Percentiles rank a stretch among this genome's conserved stretches.
These are phyloP conservation scores for Suillus sp. DNA, from an alignment of 768 basidiomycete species.

Conservation along the genomic window DNA sequence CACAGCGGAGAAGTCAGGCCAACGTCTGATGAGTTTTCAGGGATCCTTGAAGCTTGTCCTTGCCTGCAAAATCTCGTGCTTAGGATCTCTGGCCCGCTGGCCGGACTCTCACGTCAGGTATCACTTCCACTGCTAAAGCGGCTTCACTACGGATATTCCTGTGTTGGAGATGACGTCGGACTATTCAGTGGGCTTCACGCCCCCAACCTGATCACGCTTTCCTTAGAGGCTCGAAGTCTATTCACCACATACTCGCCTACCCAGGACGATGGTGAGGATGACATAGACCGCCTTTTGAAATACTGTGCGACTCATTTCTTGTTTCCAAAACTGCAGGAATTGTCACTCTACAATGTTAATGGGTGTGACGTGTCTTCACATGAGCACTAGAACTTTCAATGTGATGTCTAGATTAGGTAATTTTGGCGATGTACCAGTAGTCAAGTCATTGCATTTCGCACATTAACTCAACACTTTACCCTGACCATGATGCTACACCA, in stretches of 20 bases:
- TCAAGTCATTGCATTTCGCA: too few relatives aligned
- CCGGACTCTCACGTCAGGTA: constrained; percentile 18
- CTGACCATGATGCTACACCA: too few relatives aligned
- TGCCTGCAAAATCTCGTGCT: constrained; percentile 46
- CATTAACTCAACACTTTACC: too few relatives aligned
- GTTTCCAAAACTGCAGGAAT: constrained; percentile 39
- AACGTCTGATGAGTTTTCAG: constrained; percentile 43
- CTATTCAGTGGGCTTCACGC: constrained; percentile 45
- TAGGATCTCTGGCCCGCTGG: constrained; percentile 47
- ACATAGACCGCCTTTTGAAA: constrained; percentile 38
- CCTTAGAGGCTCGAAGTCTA: constrained; percentile 44
- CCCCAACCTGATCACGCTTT: constrained; percentile 39
- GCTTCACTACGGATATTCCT: constrained; percentile 48
- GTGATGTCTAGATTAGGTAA: too few relatives aligned
- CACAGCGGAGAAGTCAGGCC: constrained; percentile 58
- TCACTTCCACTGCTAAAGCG: constrained; percentile 40
- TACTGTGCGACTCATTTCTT: constrained; percentile 30
- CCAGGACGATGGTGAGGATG: constrained; percentile 35
- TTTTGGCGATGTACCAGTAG: too few relatives aligned
- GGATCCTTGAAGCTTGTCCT: constrained; percentile 43
- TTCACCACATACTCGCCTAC: constrained; percentile 36
- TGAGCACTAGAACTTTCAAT: too few relatives aligned
- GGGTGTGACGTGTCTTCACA: too few relatives aligned
- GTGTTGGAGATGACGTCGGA: constrained; percentile 37
- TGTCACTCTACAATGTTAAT: constrained; percentile 40